A percentile compares a stretch with the other conserved stretches of the same genome.
Evolutionary conservation across 2,329 filamentous ascomycete genomes (phyloP).

Genomic region (Curvularia spicifera): DNA sequence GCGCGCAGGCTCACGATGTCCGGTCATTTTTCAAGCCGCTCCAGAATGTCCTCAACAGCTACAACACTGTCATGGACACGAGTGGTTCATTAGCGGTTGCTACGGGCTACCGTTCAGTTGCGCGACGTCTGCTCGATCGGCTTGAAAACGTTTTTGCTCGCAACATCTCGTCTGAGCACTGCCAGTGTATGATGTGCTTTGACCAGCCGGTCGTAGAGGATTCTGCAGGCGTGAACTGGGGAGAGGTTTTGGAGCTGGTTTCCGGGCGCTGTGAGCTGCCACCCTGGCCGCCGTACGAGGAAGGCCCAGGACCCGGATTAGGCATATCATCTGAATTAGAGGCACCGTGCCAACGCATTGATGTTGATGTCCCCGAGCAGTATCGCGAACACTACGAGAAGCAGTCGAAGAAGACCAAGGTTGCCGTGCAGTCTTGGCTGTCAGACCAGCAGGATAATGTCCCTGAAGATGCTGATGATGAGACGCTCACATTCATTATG

Average conservation of each 20-base stretch:
- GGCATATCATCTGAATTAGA: constrained; percentile 59
- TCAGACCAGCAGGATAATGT: constrained; percentile 77
- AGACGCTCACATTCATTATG: constrained; percentile 92
- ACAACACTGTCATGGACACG: constrained; percentile 78
- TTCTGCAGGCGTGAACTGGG: constrained; percentile 80
- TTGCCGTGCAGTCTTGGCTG: constrained; percentile 91
- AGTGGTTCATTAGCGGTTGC: constrained; percentile 93
- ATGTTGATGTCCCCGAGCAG: constrained; percentile 92
- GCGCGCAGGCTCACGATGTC: constrained; percentile 60
- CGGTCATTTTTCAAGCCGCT: constrained; percentile 82
- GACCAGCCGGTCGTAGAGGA: constrained; percentile 53
- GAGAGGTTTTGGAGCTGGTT: constrained; percentile 91
- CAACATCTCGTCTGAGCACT: constrained; percentile 87
- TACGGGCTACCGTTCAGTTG: constrained; percentile 94
- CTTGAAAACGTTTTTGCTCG: constrained; percentile 93
- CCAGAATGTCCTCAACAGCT: constrained; percentile 83
- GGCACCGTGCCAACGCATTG: constrained; percentile 76
- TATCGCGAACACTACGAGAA: constrained; percentile 90
- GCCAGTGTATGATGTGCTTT: constrained; percentile 83
- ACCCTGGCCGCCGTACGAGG: constrained; percentile 83
- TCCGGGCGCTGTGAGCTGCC: constrained; percentile 87
- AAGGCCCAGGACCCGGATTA: constrained; percentile 59
- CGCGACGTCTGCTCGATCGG: constrained; percentile 83
- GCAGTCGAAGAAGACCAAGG: constrained; percentile 89
- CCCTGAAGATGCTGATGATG: constrained; percentile 89